phyloP scores from a whole-genome alignment of 805 yeast genomes.

The Cyberlindnera americana region DNA sequence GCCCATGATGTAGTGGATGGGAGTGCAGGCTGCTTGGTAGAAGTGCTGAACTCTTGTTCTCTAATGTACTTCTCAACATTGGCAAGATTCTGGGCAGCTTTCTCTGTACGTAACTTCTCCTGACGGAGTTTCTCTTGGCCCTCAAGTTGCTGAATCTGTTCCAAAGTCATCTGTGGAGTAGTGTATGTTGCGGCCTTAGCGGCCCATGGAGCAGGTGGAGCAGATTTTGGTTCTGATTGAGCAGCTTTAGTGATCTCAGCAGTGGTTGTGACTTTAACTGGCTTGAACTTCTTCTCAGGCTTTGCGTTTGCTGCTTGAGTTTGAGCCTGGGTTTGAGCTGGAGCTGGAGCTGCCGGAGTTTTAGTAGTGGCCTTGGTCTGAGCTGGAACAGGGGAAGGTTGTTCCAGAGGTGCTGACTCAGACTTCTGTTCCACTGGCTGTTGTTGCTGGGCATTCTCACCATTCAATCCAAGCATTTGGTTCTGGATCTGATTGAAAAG shows the following conservation, averaged over 20 bases:
- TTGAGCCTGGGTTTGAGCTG: no score
- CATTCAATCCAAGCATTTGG: slow-evolving; percentile 33
- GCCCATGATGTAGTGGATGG: slow-evolving; percentile 40
- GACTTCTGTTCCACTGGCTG: no score
- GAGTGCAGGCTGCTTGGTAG: slow-evolving; percentile 23
- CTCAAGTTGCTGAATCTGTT: slow-evolving; percentile 46
- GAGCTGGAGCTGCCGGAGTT: not conserved
- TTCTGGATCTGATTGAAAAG: slow-evolving; percentile 38
- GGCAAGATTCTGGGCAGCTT: slow-evolving; percentile 24
- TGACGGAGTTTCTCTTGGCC: slow-evolving; percentile 45
- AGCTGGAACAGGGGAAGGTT: not conserved
- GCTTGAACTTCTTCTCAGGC: slow-evolving; percentile 11
- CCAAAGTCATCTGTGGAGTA: slow-evolving; percentile 42
- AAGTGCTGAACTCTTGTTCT: slow-evolving; percentile 13
- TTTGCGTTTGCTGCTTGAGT: not conserved
- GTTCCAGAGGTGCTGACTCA: not conserved
- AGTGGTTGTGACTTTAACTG: slow-evolving; percentile 10
- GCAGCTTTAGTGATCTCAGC: slow-evolving; percentile 8
- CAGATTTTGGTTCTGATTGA: slow-evolving; percentile 10
- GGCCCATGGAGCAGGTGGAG: slow-evolving; percentile 56
- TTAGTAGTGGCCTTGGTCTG: no score
- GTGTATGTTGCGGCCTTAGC: slow-evolving; percentile 21
- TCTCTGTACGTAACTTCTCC: slow-evolving; percentile 32
- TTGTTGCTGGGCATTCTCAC: not conserved
- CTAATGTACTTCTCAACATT: slow-evolving; percentile 17